These are phyloP conservation scores for Anastatica hierochuntica DNA, from an alignment of 345 rosid genomes.

Conservation along the genomic window DNA sequence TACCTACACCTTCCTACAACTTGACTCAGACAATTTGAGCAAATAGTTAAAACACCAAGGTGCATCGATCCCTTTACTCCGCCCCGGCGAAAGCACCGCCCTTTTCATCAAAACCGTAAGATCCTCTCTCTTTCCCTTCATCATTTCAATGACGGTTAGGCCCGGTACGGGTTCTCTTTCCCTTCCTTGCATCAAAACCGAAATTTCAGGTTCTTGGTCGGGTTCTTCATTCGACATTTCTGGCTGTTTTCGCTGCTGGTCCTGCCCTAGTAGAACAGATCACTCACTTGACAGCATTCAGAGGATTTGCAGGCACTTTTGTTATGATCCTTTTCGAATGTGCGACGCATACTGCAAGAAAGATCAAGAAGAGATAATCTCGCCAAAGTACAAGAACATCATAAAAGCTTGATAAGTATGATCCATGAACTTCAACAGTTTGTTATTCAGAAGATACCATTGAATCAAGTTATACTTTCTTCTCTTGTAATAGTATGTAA, in stretches of 20 bases:
- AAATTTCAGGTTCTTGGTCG: constrained; percentile 70
- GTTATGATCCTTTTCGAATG: constrained; percentile 98
- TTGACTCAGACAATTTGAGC: constrained; percentile 97
- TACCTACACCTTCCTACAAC: constrained; percentile 93
- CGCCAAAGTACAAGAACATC: constrained; percentile 90
- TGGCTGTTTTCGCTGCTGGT: constrained; percentile 95
- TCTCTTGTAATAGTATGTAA: too few species aligned
- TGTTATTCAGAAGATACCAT: too few species aligned
- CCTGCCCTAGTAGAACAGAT: constrained; percentile 80
- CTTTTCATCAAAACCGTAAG: constrained; percentile 76
- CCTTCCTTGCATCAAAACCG: too few species aligned
- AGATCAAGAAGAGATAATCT: constrained; percentile 89
- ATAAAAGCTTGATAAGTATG: constrained; percentile 63
- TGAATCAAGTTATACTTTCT: too few species aligned
- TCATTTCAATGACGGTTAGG: neutral
- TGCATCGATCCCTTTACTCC: constrained; percentile 86
- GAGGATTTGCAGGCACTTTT: constrained; percentile 97
- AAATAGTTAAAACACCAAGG: constrained; percentile 96
- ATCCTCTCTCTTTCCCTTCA: neutral
- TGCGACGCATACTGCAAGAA: constrained; percentile 94
- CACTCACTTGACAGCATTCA: constrained; percentile 90
- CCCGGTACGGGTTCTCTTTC: too few species aligned
- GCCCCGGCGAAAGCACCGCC: constrained; percentile 92
- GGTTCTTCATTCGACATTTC: constrained; percentile 72
- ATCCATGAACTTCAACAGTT: constrained; percentile 6